Percentiles rank a stretch among this genome's conserved stretches.
Evolutionary conservation across 345 rosid species (phyloP).

Genomic region (Eucalyptus marginata): DNA sequence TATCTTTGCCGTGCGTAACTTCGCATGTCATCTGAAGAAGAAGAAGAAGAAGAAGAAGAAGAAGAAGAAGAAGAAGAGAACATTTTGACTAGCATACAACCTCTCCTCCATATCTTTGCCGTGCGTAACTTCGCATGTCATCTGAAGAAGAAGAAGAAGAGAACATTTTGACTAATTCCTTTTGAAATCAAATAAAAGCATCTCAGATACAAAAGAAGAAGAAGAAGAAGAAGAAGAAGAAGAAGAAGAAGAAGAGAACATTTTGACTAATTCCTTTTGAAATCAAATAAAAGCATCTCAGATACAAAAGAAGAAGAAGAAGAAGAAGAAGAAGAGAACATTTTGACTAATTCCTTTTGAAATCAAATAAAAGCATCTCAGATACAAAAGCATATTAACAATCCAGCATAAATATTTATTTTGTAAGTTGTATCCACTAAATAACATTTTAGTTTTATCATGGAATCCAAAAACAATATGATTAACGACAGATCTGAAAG

Average conservation of each 20-base stretch:
- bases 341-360: not conserved
- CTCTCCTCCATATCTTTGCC: not conserved
- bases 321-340: not conserved
- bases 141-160: not conserved
- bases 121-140: not conserved
- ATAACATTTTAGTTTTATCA: not conserved
- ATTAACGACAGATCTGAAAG: not conserved
- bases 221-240: not conserved
- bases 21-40: not conserved
- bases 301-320: not conserved
- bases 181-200: not conserved
- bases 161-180: not conserved
- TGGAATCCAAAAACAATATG: not conserved
- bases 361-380: not conserved
- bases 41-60: not conserved
- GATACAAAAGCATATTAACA: not conserved
- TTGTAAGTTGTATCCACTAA: fast-evolving
- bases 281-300: not conserved
- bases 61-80: not conserved
- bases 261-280: not conserved
- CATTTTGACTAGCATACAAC: not conserved
- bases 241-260: not conserved
- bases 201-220: not conserved
- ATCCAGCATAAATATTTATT: not conserved
- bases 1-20: not conserved